Percentiles rank a stretch among this genome's conserved stretches.
Conservation (phyloP, 768 basidiomycete genomes). For the Lentinula sp. region DNA sequence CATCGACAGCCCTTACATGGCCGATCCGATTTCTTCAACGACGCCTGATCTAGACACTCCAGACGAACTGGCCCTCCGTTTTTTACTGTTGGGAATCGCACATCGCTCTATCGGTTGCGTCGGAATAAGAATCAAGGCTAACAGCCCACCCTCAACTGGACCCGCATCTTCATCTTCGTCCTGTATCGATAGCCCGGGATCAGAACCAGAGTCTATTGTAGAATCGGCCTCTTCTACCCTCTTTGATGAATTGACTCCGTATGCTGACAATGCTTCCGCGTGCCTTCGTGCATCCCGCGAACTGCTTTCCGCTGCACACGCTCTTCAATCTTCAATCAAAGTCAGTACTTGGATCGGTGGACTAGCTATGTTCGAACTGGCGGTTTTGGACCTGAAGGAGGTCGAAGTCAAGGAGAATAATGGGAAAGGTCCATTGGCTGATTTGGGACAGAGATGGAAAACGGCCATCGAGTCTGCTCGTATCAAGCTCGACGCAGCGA, state of each 20-base stretch:
- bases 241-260: neutral
- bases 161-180: neutral
- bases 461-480: slow-evolving; percentile 40
- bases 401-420: slow-evolving; percentile 26
- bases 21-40: neutral
- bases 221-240: neutral
- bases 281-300: slow-evolving; percentile 28
- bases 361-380: slow-evolving; percentile 63
- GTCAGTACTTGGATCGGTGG: slow-evolving; percentile 65
- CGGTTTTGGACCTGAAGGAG: slow-evolving; percentile 65
- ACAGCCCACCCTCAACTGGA: neutral
- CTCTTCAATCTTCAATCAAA: slow-evolving; percentile 30
- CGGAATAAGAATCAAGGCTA: slow-evolving; percentile 25
- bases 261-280: neutral
- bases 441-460: slow-evolving; percentile 39
- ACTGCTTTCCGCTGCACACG: slow-evolving; percentile 32
- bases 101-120: slow-evolving; percentile 42
- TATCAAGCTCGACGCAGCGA: slow-evolving; percentile 46
- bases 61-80: slow-evolving; percentile 66
- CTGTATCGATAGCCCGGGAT: neutral
- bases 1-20: slow-evolving; percentile 24
- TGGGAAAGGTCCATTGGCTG: neutral
- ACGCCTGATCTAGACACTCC: slow-evolving; percentile 52
- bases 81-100: slow-evolving; percentile 62
- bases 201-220: neutral